Base-by-base conservation (phyloP, 345 rosid species). In the Punica granatum region DNA sequence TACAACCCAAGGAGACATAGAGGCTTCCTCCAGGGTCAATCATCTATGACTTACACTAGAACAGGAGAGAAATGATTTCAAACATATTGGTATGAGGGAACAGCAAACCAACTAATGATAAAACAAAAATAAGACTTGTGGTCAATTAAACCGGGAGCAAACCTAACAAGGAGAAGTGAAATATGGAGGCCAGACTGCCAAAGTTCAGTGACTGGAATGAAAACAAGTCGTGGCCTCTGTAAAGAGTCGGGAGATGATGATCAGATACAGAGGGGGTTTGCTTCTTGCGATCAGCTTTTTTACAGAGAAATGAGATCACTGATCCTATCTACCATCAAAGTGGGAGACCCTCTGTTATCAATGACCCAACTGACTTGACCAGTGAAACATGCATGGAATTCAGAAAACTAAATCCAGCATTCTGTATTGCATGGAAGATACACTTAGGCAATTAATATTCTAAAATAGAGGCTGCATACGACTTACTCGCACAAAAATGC, bases 401-500 rank as follows among this genome's bases (percentile, higher is more conserved):
- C 15, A 4, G 2, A 46, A 19, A 46, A 46, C 6, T 46, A 46
- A 46, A n/a, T 46, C 23, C 6, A 46, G 19, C 16, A 43, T 43
- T 15, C 48, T 12, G 16, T 43, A 43, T 12, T 7, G 28, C 26
- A 53, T 23, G 31, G 31, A 53, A 25, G 3, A 53, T 23, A 53
- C 23, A 25, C 31, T 7, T 0, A 11, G 31, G 4, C 14, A 53
- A 25, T 53, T 53, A 18, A 25, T 53, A 1, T 7, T 6, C 1
- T 18, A 37, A 51, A 25, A n/a, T 48, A 51, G 13, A 51, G 28
- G 28, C 31, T n/a, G 59, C 31, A 53, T 30, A 25, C 23, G 30
- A 82, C 98, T 91, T 85, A 94, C 99, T 94, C 92, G 90, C 97
- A 91, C 67, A 94, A 76, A 82, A 91, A 94, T n/a, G 97, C 99